Conservation (phyloP, 2,329 filamentous ascomycete species). For the Fusarium tupiense region DNA sequence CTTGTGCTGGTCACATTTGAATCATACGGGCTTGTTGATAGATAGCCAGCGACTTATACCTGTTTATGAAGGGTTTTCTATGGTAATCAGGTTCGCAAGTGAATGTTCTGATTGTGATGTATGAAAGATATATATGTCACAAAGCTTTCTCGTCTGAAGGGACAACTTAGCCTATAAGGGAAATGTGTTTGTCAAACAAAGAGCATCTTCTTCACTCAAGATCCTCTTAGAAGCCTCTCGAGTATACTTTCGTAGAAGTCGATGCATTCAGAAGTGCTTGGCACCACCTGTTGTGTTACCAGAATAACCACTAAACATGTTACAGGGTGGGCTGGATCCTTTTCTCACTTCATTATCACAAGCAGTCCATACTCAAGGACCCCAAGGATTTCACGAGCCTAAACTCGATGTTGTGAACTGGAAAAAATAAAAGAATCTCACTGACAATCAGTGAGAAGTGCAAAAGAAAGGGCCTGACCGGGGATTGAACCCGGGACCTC, state of each 20-base stretch:
- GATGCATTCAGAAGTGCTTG: too few species aligned
- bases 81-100: background rate
- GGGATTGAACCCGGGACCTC: constrained; percentile 60
- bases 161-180: background rate
- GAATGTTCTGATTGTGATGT: background rate
- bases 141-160: too few species aligned
- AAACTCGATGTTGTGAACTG: background rate
- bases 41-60: constrained; percentile 21
- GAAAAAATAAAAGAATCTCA: background rate
- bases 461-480: constrained; percentile 51
- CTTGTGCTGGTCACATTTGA: constrained; percentile 40
- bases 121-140: background rate
- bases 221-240: too few species aligned
- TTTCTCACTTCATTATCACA: background rate
- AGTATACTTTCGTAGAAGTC: too few species aligned
- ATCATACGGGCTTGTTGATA: constrained; percentile 24
- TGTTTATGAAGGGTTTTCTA: background rate
- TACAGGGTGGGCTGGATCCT: too few species aligned
- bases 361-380: background rate
- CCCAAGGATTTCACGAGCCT: background rate
- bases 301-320: background rate
- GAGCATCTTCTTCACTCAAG: background rate
- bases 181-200: too few species aligned
- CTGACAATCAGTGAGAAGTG: accelerated
- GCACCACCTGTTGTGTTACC: background rate